Base-by-base conservation (phyloP, 2,329 filamentous ascomycete genomes). In the Diaporthe destruens region DNA sequence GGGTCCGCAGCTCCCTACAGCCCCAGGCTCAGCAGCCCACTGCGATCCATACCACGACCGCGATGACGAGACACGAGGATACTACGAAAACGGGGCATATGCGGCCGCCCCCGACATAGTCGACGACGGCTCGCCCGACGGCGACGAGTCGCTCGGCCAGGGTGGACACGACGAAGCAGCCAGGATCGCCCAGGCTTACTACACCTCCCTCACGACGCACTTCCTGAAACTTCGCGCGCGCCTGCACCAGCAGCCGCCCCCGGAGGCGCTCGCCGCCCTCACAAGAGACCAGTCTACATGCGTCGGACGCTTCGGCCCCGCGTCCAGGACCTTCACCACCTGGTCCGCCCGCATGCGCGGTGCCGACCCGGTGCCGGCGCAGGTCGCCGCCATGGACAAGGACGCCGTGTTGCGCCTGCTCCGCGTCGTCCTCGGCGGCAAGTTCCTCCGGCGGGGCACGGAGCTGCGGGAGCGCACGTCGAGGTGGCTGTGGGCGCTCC, bases 401-500 rank as follows among this genome's bases (percentile, higher is more conserved):
- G 86, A 88, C 20, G 90, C 88, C 56, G 87, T 93, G 3, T 83
- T 96, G 65, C 87, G 88, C 47, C 85, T 96, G 42, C 80, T 98
- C 51, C 87, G 89, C 34, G 85, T 95, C 68, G 83, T 93, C n/a
- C 84, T 92, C 36, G 86, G 87, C 23, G 89, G 90, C 68, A 90
- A 89, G 74, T 89, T 93, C 67, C 87, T 92, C 69, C 87, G 87
- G 57, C 87, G 87, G 65, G 88, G 88, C n/a, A 82, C 85, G 29
- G 86, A 87, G 39, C 84, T 94, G 39, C 85, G 89, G 34, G 87
- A 89, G 77, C 88, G 91, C 61, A 90, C 93, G 6, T 95, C 94
- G 73, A 87, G 90, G 20, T 98, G 96, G 96, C 85, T 94, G 5
- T 98, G 95, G 95, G 91, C 92, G 0, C 82, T 98, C 72, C 85